phyloP scores from a whole-genome alignment of 2,329 filamentous ascomycete genomes.

The Basipetospora chlamydospora region DNA sequence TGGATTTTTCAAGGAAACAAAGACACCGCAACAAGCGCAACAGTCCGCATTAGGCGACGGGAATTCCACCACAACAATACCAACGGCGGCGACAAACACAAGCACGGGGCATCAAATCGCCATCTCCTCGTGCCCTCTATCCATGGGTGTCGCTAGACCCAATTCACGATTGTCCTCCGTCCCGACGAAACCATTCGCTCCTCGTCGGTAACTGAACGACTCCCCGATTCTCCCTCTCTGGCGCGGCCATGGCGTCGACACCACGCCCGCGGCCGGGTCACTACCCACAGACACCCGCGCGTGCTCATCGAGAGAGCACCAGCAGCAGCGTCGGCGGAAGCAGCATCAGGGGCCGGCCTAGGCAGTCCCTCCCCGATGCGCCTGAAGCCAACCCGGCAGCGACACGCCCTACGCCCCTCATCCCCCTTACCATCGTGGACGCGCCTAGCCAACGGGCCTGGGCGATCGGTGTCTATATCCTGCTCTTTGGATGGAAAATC shows the following conservation, averaged over 20 bases:
- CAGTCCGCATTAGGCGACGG: too few species aligned
- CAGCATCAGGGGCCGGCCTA: constrained; percentile 3
- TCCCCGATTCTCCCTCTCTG: too few species aligned
- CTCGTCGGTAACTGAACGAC: too few species aligned
- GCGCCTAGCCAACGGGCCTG: constrained; percentile 85
- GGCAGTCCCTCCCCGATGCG: constrained; percentile 27
- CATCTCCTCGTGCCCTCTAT: too few species aligned
- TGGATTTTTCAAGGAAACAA: too few species aligned
- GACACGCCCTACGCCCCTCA: constrained; percentile 42
- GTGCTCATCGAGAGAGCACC: constrained; percentile 1
- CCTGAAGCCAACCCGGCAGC: constrained; percentile 20
- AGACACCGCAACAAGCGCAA: too few species aligned
- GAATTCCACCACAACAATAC: too few species aligned
- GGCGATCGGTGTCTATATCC: constrained; percentile 62
- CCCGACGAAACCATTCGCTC: too few species aligned
- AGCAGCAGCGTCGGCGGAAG: constrained; percentile 2
- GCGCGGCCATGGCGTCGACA: constrained; percentile 5
- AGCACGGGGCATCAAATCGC: too few species aligned
- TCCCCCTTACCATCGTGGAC: constrained; percentile 71
- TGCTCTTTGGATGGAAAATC: constrained; percentile 66
- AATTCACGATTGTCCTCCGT: too few species aligned
- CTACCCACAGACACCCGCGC: constrained; percentile 5
- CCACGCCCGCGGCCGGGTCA: constrained; percentile 5
- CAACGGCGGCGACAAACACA: too few species aligned
- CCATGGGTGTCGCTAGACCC: too few species aligned